Conservation (phyloP, 1,284 basidiomycete species). For the Fistulina hepatica region DNA sequence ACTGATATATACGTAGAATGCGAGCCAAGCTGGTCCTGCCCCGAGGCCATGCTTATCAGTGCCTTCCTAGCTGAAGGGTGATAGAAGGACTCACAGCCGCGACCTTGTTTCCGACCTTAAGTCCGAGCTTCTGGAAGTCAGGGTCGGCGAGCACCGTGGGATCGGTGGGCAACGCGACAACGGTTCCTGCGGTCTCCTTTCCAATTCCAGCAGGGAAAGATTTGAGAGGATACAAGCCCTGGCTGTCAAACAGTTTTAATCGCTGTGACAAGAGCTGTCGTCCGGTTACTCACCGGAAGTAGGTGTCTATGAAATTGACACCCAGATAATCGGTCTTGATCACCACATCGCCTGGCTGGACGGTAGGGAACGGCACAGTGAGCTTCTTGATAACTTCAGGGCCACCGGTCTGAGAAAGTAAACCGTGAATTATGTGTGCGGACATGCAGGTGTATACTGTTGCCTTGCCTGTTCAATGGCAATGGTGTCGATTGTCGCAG, state of each 20-base stretch:
- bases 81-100: slow-evolving; percentile 38
- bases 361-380: slow-evolving; percentile 38
- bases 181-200: slow-evolving; percentile 67
- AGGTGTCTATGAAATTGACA: slow-evolving; percentile 87
- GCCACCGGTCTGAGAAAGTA: slow-evolving; percentile 8
- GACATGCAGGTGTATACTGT: too few species aligned
- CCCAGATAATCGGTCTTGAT: slow-evolving; percentile 76
- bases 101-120: slow-evolving; percentile 51
- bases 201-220: slow-evolving; percentile 70
- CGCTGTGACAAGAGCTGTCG: neutral
- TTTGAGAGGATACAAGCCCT: slow-evolving; percentile 47
- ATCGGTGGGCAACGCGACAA: slow-evolving; percentile 65
- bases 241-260: slow-evolving; percentile 22
- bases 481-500: slow-evolving; percentile 46
- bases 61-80: neutral
- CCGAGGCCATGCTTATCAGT: neutral
- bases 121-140: slow-evolving; percentile 48
- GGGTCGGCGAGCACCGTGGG: slow-evolving; percentile 38
- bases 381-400: slow-evolving; percentile 25
- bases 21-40: slow-evolving; percentile 40
- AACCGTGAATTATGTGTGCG: neutral
- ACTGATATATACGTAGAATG: slow-evolving; percentile 74
- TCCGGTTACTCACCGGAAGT: slow-evolving; percentile 38
- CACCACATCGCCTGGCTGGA: slow-evolving; percentile 57
- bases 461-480: slow-evolving; percentile 36